Percentiles rank a stretch among this genome's conserved stretches.
These are phyloP conservation scores for Penicillium subrubescens DNA, from an alignment of 495 filamentous ascomycete genomes.

Conservation along the genomic window DNA sequence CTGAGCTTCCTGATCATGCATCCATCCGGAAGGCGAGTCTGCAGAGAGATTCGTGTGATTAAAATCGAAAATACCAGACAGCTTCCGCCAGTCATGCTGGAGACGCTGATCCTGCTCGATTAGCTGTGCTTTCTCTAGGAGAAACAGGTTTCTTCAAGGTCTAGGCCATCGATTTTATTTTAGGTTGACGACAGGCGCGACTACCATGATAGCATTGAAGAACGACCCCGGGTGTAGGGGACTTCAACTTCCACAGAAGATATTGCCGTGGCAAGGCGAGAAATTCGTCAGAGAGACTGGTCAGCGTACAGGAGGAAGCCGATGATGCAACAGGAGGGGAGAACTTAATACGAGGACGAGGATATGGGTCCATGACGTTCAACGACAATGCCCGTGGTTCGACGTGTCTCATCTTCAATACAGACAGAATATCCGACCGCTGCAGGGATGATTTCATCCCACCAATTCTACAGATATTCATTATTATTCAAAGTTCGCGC, in stretches of 20 bases:
- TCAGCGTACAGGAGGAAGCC: background rate
- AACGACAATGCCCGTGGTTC: background rate
- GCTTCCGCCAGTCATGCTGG: background rate
- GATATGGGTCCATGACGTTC: background rate
- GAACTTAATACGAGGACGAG: background rate
- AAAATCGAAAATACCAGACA: background rate
- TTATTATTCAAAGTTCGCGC: background rate
- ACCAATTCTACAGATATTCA: background rate
- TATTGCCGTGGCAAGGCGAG: background rate
- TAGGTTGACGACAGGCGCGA: background rate
- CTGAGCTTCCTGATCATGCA: background rate
- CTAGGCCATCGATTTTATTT: background rate
- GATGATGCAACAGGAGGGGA: background rate
- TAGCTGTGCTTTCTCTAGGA: background rate
- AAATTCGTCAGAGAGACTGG: background rate
- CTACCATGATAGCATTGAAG: background rate
- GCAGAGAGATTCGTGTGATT: background rate
- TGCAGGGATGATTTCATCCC: background rate
- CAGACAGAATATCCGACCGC: background rate
- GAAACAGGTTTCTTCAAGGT: constrained; percentile 7
- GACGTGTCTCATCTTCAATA: background rate
- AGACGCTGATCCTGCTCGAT: background rate
- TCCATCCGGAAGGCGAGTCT: background rate
- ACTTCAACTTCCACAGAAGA: background rate
- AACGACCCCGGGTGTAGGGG: background rate